Percentiles rank a stretch among this genome's conserved stretches.
phyloP scores from a whole-genome alignment of 441 rosid species.

The Gossypium schwendimanii region DNA sequence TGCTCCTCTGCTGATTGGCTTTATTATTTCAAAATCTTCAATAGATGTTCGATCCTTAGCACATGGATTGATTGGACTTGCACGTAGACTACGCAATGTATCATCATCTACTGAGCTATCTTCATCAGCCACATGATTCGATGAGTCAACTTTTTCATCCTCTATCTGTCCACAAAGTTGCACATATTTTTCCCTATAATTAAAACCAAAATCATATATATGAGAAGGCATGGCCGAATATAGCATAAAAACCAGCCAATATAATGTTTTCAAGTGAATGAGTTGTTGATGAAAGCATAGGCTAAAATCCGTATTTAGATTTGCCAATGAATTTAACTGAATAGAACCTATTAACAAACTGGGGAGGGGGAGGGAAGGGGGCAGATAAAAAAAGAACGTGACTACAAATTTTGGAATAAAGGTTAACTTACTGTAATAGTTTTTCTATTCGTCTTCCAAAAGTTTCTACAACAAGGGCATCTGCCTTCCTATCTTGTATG shows the following conservation, averaged over 20 bases:
- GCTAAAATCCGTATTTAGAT: slow-evolving; percentile 1
- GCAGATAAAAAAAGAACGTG: neutral
- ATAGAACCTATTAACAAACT: slow-evolving; percentile 8
- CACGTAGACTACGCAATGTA: slow-evolving; percentile 62
- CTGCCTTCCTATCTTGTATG: slow-evolving; percentile 91
- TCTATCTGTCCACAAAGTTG: slow-evolving; percentile 73
- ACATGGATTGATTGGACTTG: slow-evolving; percentile 77
- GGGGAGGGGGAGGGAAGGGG: no score
- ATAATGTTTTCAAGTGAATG: neutral
- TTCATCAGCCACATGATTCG: slow-evolving; percentile 60
- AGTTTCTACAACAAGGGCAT: slow-evolving; percentile 91
- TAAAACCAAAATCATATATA: slow-evolving; percentile 11
- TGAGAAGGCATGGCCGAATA: slow-evolving; percentile 11
- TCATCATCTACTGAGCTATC: slow-evolving; percentile 85
- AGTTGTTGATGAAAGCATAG: slow-evolving; percentile 4
- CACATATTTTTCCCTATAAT: slow-evolving; percentile 78
- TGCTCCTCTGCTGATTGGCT: slow-evolving; percentile 97
- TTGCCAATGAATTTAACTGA: neutral
- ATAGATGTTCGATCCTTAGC: slow-evolving; percentile 87
- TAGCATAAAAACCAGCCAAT: neutral
- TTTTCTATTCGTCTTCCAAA: slow-evolving; percentile 96
- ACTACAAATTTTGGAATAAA: neutral
- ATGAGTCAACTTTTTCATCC: slow-evolving; percentile 67
- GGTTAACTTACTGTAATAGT: slow-evolving; percentile 65
- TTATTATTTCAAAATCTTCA: slow-evolving; percentile 96